Evolutionary conservation across 2,329 filamentous ascomycete genomes (phyloP), one percentile per base, ranked within the genome.

Genomic region (Aotearoamyces nothofagi): DNA sequence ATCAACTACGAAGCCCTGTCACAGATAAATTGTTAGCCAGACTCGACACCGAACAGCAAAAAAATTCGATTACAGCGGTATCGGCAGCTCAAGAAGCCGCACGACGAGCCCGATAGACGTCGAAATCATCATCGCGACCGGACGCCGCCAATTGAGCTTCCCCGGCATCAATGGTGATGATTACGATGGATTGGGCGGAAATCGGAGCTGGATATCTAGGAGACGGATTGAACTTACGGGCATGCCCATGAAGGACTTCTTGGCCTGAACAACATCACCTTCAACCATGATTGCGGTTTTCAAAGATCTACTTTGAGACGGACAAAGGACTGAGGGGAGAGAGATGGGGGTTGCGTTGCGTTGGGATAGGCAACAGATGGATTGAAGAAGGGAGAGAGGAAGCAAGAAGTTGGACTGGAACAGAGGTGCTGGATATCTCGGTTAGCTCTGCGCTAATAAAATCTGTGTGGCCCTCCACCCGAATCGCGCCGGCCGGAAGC

Each of bases 1-100:
- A 70, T 96, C 87, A 57, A 92, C 82, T 58, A 94, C 56, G 73
- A 96, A 96, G 60, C 82, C 19, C 15, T 12, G n/a, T 14, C 28
- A 33, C 17, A 25, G 9, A 25, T 11, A 25, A 8, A 8, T 12
- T 25, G 23, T 25, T 25, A 25, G 23, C 12, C 9, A 25, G 13
- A 20, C n/a, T 7, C 19, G 8, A 7, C 7, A 20, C 8, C 7
- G 7, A 20, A 20, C 19, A 20, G 8, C n/a, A 8, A 8, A 20
- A 20, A 20, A 20, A 20, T 20, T 20, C n/a, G 7, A 22, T 22
- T n/a, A 22, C 19, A n/a, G 19, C 19, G n/a, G 19, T n/a, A 22
- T 8, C 19, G 8, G n/a, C n/a, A n/a, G 8, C 19, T 22, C 19
- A 8, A 22, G n/a, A n/a, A 22, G 8, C 8, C 8, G n/a, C n/a